Evolutionary conservation across 345 rosid species (phyloP), one percentile per base, ranked within the genome.

Genomic region (Pistacia vera): DNA sequence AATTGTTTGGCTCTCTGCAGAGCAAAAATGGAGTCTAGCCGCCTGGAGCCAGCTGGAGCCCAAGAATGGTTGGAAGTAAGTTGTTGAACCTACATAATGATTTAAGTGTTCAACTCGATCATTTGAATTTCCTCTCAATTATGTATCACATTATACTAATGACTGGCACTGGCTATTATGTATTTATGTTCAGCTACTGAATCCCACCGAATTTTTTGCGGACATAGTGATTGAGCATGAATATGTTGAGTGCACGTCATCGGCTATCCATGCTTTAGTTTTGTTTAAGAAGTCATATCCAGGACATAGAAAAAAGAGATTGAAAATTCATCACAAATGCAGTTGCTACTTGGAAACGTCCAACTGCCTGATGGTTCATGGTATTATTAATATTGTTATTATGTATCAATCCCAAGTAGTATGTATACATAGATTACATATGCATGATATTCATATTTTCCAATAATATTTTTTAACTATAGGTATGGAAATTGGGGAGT

Each of bases 401-500:
- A 5, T 41, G 5, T 41, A 38, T 38, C 41, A 38, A 6, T 38
- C 7, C 5, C 41, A 30, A 30, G 33, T 4, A 38, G 41, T 38
- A 38, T 4, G 2, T 38, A 38, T 38, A 38, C 4, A 6, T 38
- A 38, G 41, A 38, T 38, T 38, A 41, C 46, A 41, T 7, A 41
- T 7, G 46, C 46, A 41, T 41, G 46, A 41, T 41, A 41, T 41
- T 5, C 6, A 41, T 41, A 5, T 41, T 41, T 41, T 41, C 46
- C 6, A 41, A 5, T 51, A 51, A 54, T 54, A 54, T 54, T 54
- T 13, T 4, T 51, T 18, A 17, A 49, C 36, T 63, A 68, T 58
- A 86, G 85, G 87, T 86, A 87, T 10, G 89, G 91, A 46, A 73
- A 73, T 28, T 88, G 91, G 91, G 88, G 90, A 51, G 75, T 87